phyloP scores from a whole-genome alignment of 805 yeast genomes.

The Metschnikowia koreensis region DNA sequence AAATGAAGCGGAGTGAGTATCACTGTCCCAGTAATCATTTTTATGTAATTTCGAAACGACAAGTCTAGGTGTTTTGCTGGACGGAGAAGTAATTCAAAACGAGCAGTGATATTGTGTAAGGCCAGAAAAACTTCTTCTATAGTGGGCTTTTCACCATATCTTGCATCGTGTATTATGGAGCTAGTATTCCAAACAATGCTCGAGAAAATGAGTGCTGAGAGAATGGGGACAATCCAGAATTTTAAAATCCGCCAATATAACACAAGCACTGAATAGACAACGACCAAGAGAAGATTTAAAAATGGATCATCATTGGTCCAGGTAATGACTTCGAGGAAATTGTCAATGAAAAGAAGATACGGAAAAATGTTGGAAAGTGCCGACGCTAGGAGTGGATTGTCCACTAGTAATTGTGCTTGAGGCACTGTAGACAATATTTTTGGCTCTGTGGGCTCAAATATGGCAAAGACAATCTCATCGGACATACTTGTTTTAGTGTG shows the following conservation, averaged over 20 bases:
- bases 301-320: conserved; percentile 57
- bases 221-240: conserved; percentile 37
- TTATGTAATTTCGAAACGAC: conserved; percentile 25
- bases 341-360: conserved; percentile 43
- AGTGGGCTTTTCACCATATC: conserved; percentile 47
- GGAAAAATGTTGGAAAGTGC: conserved; percentile 50
- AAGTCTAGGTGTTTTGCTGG: conserved; percentile 37
- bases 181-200: conserved; percentile 46
- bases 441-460: conserved; percentile 41
- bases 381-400: conserved; percentile 45
- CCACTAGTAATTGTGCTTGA: conserved; percentile 34
- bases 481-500: conserved; percentile 9
- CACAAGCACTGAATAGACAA: conserved; percentile 37
- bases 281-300: conserved; percentile 43
- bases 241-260: conserved; percentile 42
- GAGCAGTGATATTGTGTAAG: conserved; percentile 43
- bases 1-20: conserved; percentile 46
- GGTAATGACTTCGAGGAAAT: conserved; percentile 44
- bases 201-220: conserved; percentile 36
- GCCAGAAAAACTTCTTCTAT: conserved; percentile 51
- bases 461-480: conserved; percentile 20
- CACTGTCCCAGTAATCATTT: conserved; percentile 28
- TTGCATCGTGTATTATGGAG: conserved; percentile 41
- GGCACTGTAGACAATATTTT: conserved; percentile 29
- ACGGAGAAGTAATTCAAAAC: conserved; percentile 40